These are phyloP conservation scores for Fereydounia khargensis DNA, from an alignment of 1,284 basidiomycete genomes.

Conservation along the genomic window DNA sequence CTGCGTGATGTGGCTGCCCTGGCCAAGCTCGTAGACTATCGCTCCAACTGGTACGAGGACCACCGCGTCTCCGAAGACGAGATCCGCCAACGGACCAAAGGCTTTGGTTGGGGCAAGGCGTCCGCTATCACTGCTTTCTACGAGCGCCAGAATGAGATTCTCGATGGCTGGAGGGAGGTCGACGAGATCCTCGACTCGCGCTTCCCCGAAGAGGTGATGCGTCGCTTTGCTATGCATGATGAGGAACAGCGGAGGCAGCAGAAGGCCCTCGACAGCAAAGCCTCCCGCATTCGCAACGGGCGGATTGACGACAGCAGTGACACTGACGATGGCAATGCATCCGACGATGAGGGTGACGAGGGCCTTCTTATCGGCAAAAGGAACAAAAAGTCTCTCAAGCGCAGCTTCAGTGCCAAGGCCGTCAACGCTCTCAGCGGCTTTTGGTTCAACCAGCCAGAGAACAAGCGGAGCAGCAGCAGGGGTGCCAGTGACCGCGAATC, in stretches of 20 bases:
- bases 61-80: constrained; percentile 29
- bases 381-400: constrained; percentile 13
- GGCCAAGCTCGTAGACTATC: constrained; percentile 45
- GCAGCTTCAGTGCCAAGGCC: constrained; percentile 39
- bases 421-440: constrained; percentile 35
- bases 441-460: constrained; percentile 22
- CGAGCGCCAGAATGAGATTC: constrained; percentile 44
- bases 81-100: constrained; percentile 29
- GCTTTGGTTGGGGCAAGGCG: constrained; percentile 20
- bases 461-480: not conserved
- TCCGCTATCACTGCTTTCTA: constrained; percentile 42
- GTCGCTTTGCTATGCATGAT: constrained; percentile 25
- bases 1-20: constrained; percentile 45
- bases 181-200: constrained; percentile 54
- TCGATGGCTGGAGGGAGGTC: constrained; percentile 53
- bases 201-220: constrained; percentile 53
- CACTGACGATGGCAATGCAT: constrained; percentile 29
- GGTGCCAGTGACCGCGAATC: not conserved
- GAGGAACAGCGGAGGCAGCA: constrained; percentile 5
- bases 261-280: not conserved
- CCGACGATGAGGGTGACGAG: constrained; percentile 37
- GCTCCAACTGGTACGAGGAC: constrained; percentile 48
- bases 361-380: constrained; percentile 4
- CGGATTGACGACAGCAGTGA: constrained; percentile 1
- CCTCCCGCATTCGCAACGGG: not conserved